These are phyloP conservation scores for Talaromyces liani DNA, from an alignment of 495 filamentous ascomycete species.

Conservation along the genomic window DNA sequence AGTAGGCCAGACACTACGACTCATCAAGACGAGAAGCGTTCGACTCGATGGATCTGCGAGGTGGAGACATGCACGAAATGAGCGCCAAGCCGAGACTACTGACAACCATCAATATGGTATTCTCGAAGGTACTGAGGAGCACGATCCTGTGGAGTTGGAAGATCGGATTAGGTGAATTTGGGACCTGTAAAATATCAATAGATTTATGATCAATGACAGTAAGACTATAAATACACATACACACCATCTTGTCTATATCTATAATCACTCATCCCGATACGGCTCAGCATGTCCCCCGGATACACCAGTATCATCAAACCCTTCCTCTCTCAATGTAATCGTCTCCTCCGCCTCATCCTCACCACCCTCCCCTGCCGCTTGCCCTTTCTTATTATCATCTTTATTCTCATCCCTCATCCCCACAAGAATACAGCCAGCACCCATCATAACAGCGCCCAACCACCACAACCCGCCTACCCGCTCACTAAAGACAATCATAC, in stretches of 20 bases:
- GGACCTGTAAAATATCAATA: conserved; percentile 12
- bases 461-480: conserved; percentile 75
- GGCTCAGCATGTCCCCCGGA: neutral
- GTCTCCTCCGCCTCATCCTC: conserved; percentile 8
- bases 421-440: conserved; percentile 86
- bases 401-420: conserved; percentile 59
- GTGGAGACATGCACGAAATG: neutral
- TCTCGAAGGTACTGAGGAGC: conserved; percentile 60
- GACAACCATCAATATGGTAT: conserved; percentile 32
- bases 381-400: neutral
- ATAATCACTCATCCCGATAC: conserved; percentile 6
- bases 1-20: conserved; percentile 47
- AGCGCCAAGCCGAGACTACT: neutral
- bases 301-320: neutral
- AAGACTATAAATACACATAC: neutral
- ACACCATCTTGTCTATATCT: neutral
- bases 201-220: conserved; percentile 3
- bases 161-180: conserved; percentile 24
- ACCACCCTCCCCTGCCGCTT: neutral
- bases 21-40: conserved; percentile 23
- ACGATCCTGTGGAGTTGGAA: conserved; percentile 58
- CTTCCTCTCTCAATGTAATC: neutral
- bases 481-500: conserved; percentile 67
- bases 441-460: conserved; percentile 74
- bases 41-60: conserved; percentile 11